Evolutionary conservation across 2,329 filamentous ascomycete species (phyloP), one percentile per base, ranked within the genome.

Genomic region (Aaosphaeria pasadenensis): DNA sequence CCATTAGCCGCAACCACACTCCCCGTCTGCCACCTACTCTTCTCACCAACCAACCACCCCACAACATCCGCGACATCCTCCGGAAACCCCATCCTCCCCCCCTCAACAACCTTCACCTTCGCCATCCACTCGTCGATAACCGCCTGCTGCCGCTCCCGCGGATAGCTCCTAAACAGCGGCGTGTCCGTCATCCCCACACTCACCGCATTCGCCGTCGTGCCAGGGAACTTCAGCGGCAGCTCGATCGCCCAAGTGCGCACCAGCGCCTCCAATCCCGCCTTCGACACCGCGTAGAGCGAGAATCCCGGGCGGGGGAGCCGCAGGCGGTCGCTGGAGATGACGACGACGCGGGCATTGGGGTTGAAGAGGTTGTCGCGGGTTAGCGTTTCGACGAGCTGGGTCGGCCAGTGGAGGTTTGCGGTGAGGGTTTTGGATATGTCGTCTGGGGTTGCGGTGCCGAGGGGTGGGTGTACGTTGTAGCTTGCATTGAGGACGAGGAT

Each of bases 11-110:
- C 59, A 9, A 73, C 50, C 36, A 73, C 70, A 50, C 64, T 64
- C 6, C 71, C 71, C 43, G 64, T 73, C 38, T 66, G 54, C 56
- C 69, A 72, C 44, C 60, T 46, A 9, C 60, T 56, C 43, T 62
- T 62, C 49, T 71, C 69, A 51, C 59, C 60, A 7, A 62, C 64
- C 39, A 73, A 45, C 46, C 64, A 69, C 1, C 62, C 59, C 58
- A 94, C 88, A 80, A 83, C 52, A 87, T 92, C 67, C 75, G 92
- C 63, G 83, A 88, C 67, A 74, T 91, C 67, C 40, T 70, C 59
- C 1, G 59, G 35, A 39, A 47, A 57, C 2, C 59, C 63, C 48
- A 66, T 54, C 33, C 62, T 41, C 1, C 55, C 55, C 0, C 58
- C 61, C 11, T 55, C 46, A 1, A 50, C 46, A 30, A 61, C 53